A percentile compares a stretch with the other conserved stretches of the same genome.
phyloP scores from a whole-genome alignment of 768 basidiomycete species.

The Thelephora ganbajun region DNA sequence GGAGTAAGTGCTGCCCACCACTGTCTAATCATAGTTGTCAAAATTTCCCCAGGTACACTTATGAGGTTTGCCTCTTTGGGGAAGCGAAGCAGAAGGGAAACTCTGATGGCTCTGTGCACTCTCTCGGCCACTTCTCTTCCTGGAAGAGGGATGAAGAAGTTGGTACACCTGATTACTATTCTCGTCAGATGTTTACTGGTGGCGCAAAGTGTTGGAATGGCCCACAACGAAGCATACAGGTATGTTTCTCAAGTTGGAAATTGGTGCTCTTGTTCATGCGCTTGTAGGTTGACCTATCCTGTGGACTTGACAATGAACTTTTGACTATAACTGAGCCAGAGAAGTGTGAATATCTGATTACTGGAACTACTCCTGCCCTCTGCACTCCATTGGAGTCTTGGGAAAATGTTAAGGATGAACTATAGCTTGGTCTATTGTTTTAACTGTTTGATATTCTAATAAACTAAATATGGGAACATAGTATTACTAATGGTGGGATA shows the following conservation, averaged over 20 bases:
- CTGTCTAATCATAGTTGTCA: not conserved
- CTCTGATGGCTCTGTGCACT: constrained; percentile 57
- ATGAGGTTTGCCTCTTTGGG: constrained; percentile 86
- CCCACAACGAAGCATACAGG: constrained; percentile 74
- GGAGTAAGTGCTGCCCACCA: constrained; percentile 48
- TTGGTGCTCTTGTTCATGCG: not conserved
- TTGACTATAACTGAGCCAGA: constrained; percentile 76
- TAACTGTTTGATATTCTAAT: too few species aligned
- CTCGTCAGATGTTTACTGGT: constrained; percentile 65
- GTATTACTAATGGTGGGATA: too few species aligned
- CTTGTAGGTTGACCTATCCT: constrained; percentile 62
- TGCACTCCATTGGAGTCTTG: constrained; percentile 43
- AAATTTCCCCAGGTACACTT: constrained; percentile 56
- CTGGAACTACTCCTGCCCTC: constrained; percentile 73
- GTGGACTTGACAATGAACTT: constrained; percentile 76
- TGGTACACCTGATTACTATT: constrained; percentile 65
- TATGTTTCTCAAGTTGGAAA: constrained; percentile 16
- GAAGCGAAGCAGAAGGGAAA: constrained; percentile 82
- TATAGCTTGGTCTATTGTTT: too few species aligned
- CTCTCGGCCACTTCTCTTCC: constrained; percentile 75
- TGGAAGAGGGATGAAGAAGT: constrained; percentile 61
- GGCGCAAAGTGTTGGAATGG: constrained; percentile 97
- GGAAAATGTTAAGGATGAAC: constrained; percentile 21
- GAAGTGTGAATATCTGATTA: constrained; percentile 91
- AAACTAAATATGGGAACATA: too few species aligned